Evolutionary conservation across 2,329 filamentous ascomycete genomes (phyloP).

Genomic region (Calycina herbarum): DNA sequence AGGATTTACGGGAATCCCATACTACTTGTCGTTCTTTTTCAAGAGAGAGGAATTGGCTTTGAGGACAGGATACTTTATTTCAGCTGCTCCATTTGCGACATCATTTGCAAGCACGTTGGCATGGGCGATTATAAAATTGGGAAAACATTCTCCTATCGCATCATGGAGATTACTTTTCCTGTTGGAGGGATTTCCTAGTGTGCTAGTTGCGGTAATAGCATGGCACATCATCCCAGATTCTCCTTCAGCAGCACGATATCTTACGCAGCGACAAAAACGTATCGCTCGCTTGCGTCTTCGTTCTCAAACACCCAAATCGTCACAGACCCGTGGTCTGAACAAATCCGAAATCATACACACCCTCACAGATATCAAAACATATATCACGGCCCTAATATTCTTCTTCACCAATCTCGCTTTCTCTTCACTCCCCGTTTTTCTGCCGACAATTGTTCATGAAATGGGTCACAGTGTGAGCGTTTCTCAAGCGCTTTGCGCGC

Average conservation of each 20-base stretch:
- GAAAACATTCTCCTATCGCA: conserved; percentile 65
- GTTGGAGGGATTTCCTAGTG: conserved; percentile 80
- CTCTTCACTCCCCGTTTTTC: conserved; percentile 81
- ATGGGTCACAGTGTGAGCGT: conserved; percentile 70
- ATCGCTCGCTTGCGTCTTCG: conserved; percentile 70
- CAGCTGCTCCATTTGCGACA: conserved; percentile 79
- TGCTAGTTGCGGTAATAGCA: conserved; percentile 71
- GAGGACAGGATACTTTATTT: conserved; percentile 82
- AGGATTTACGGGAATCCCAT: conserved; percentile 63
- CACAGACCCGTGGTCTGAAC: conserved; percentile 44
- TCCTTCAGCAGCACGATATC: conserved; percentile 64
- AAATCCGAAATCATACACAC: conserved; percentile 58
- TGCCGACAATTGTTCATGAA: conserved; percentile 75
- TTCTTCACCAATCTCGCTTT: conserved; percentile 88
- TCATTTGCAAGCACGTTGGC: conserved; percentile 79
- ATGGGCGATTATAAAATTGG: conserved; percentile 73
- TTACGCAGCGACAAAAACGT: conserved; percentile 62
- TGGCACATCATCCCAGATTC: conserved; percentile 77
- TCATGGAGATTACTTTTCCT: conserved; percentile 86
- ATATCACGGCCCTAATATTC: conserved; percentile 79
- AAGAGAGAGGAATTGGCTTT: conserved; percentile 74
- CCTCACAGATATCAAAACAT: conserved; percentile 66
- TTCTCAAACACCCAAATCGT: conserved; percentile 22
- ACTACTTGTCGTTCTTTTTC: conserved; percentile 66
- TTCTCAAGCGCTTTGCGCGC: conserved; percentile 77